Evolutionary conservation across 1,284 basidiomycete genomes (phyloP).

Genomic region (Filobasidium uniguttulatum): DNA sequence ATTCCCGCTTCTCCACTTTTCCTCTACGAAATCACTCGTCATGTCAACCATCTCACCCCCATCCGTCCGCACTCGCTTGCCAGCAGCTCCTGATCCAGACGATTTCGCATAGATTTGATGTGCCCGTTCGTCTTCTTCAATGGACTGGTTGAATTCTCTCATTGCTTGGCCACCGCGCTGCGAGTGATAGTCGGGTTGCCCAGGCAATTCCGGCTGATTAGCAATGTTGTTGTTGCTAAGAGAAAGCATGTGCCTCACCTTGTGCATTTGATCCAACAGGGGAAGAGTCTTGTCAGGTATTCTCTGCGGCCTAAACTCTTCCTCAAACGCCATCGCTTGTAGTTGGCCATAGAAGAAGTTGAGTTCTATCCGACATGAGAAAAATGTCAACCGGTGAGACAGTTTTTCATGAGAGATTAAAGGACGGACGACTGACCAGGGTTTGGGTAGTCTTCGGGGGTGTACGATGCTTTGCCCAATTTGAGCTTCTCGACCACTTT

Average conservation of each 20-base stretch:
- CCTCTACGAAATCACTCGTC: background rate
- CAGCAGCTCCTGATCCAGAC: background rate
- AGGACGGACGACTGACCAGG: slow-evolving; percentile 48
- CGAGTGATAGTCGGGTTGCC: background rate
- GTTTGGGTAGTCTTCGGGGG: slow-evolving; percentile 81
- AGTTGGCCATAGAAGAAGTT: slow-evolving; percentile 79
- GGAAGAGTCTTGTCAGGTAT: slow-evolving; percentile 72
- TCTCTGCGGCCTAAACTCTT: slow-evolving; percentile 53
- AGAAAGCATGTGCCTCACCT: slow-evolving; percentile 40
- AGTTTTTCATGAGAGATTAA: slow-evolving; percentile 33
- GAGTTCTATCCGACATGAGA: slow-evolving; percentile 38
- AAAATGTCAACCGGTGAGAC: background rate
- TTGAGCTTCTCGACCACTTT: slow-evolving; percentile 65
- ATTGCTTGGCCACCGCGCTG: slow-evolving; percentile 64
- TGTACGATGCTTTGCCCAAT: slow-evolving; percentile 64
- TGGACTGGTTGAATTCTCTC: slow-evolving; percentile 55
- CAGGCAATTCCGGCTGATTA: background rate
- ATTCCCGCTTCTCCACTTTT: background rate
- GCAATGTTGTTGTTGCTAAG: background rate
- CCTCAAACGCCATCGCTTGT: slow-evolving; percentile 79
- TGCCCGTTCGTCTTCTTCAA: slow-evolving; percentile 45
- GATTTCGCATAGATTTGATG: background rate
- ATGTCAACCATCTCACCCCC: background rate
- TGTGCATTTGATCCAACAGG: slow-evolving; percentile 61
- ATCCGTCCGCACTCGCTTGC: background rate